Base-by-base conservation (phyloP, 345 rosid species). In the Salix brachista region DNA sequence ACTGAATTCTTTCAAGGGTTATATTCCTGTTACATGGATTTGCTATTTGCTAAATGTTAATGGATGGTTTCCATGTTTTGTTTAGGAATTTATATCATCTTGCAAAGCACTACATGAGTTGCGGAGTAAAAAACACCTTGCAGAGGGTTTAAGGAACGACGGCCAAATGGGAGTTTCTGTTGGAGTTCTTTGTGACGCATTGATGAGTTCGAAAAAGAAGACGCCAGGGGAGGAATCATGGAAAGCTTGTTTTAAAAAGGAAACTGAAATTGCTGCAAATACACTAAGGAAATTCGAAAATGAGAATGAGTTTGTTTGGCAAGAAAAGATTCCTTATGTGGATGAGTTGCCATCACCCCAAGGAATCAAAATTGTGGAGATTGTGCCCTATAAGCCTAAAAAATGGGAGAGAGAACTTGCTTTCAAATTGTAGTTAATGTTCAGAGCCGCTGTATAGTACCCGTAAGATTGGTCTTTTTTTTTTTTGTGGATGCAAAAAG, bases 21-120 rank as follows among this genome's bases (percentile, higher is more conserved):
- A 42, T 0, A 46, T 9, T 9, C 61, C 0, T 39, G 6, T 28
- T 72, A 61, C 72, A 41, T 48, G 52, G 30, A 60, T 8, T n/a
- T 11, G 26, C 19, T 58, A 58, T 58, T 28, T 26, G 23, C 62
- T 67, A 67, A n/a, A 58, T 64, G 13, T 42, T 67, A 41, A 68
- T 70, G 41, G 56, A 12, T 76, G 61, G 25, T 70, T 26, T 65
- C 65, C 36, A 50, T 75, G 48, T 65, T 16, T 11, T 44, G 65
- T 83, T 36, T 84, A 91, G 96, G 97, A 90, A 39, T 93, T 86
- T 68, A 46, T 90, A 65, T 81, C 85, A 44, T 80, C 88, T 77
- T 73, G 87, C 84, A 81, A 80, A 83, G 90, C 87, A 37, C 74
- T 91, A 36, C 93, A 93, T 77, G 91, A 90, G 79, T 81, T 93